phyloP scores from a whole-genome alignment of 257 asterid genomes.

The Solanum chmielewskii region DNA sequence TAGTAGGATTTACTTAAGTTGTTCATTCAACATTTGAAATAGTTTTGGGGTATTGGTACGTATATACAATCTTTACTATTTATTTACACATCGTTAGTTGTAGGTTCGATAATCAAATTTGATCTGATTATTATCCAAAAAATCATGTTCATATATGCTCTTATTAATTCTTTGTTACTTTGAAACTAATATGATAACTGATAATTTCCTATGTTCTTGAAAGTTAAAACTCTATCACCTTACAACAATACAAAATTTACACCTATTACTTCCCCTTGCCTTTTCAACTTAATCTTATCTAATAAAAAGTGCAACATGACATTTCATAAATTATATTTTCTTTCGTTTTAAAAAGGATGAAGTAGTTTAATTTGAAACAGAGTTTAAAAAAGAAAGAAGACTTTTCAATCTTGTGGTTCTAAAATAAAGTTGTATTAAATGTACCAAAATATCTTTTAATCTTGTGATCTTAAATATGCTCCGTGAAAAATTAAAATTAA shows the following conservation, averaged over 20 bases:
- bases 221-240: not conserved
- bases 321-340: not conserved
- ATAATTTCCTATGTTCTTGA: not conserved
- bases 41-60: not conserved
- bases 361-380: rapidly evolving
- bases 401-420: rapidly evolving
- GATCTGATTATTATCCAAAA: not conserved
- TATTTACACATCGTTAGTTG: not conserved
- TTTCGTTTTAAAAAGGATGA: too few species aligned
- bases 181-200: not conserved
- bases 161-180: not conserved
- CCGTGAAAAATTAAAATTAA: too few species aligned
- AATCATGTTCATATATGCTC: not conserved
- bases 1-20: too few species aligned
- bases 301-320: not conserved
- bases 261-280: not conserved
- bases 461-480: rapidly evolving
- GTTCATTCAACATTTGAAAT: too few species aligned
- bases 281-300: not conserved
- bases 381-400: too few species aligned
- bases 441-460: rapidly evolving
- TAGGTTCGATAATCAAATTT: not conserved
- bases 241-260: not conserved
- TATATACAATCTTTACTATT: not conserved
- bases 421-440: too few species aligned